These are phyloP conservation scores for Mycena crocata DNA, from an alignment of 768 basidiomycete species.

Conservation along the genomic window DNA sequence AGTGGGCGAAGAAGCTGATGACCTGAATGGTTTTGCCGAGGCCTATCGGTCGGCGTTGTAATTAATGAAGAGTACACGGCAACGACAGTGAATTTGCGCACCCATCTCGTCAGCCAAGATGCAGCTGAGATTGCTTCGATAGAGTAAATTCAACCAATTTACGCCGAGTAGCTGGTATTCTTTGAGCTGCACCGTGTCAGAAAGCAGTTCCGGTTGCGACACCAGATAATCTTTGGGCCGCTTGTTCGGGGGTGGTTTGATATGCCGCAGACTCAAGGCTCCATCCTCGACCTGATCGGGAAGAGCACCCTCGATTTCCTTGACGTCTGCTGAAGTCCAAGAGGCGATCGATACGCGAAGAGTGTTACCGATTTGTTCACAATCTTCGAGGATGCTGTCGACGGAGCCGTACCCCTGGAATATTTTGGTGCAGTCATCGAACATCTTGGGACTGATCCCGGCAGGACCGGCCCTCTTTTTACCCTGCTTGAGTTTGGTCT, in stretches of 20 bases:
- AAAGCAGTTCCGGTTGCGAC: conserved; percentile 77
- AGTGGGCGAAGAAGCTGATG: conserved; percentile 93
- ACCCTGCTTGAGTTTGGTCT: conserved; percentile 81
- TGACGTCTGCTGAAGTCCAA: conserved; percentile 65
- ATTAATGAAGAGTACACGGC: conserved; percentile 22
- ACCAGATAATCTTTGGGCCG: conserved; percentile 75
- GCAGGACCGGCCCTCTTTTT: conserved; percentile 86
- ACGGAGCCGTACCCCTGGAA: conserved; percentile 89
- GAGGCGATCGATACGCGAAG: conserved; percentile 80
- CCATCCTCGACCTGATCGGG: conserved; percentile 66
- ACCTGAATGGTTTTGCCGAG: conserved; percentile 99
- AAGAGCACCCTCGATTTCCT: conserved; percentile 50
- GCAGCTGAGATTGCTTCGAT: conserved; percentile 84
- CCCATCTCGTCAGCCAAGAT: conserved; percentile 99
- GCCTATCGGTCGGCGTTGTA: conserved; percentile 58
- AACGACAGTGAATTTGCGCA: conserved; percentile 49
- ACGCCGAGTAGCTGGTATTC: conserved; percentile 98
- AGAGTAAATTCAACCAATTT: conserved; percentile 95
- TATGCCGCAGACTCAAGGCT: conserved; percentile 65
- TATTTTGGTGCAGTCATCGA: conserved; percentile 90
- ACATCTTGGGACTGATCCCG: conserved; percentile 89
- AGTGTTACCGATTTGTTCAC: conserved; percentile 85
- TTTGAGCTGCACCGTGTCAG: conserved; percentile 81
- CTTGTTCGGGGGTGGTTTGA: conserved; percentile 54
- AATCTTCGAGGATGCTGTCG: conserved; percentile 88